Base-by-base conservation (phyloP, 1,284 basidiomycete species). In the Moesziomyces antarcticus region DNA sequence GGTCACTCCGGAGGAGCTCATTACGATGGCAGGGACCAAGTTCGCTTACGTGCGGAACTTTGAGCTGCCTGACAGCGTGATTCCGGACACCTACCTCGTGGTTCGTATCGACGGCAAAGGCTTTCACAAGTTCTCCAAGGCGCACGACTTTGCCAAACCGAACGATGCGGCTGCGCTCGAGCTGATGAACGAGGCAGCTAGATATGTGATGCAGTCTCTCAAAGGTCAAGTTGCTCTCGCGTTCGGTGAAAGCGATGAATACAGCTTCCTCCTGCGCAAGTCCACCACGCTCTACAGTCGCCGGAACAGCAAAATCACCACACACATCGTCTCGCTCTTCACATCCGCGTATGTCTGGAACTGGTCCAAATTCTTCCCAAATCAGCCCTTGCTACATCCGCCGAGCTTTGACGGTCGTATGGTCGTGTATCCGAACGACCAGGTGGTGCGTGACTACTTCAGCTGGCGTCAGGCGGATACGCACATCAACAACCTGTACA, bases 401-500 rank as follows among this genome's bases (percentile, higher is more conserved):
- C 96, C 96, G 0, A 92, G 91, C 0, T 99, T 99, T 80, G 96
- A 98, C 84, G 94, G 93, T 0, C 88, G 78, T 5, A 63, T 97
- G 53, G 89, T 97, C 0, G 84, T 93, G 24, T 98, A 98, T 84
- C 94, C 96, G 0, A 86, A 86, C 0, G 86, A 87, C 37, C 87
- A 87, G 59, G 90, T 92, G 69, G 87, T 97, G 3, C 88, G 90
- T 8, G 96, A 99, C 83, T 99, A 99, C 83, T 97, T 98, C 84
- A 86, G 92, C 0, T 99, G 96, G 95, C 86, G 96, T 72, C 96
- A 97, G 83, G 92, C 91, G 0, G 96, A 98, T 84, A 96, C 97
- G 0, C 97, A 99, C 84, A 93, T 99, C 84, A 99, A 99, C 85
- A 99, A 98, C 82, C 86, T 99, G 22, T 96, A 99, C 87, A 99